phyloP scores from a whole-genome alignment of 345 rosid species.

The Eucalyptus leucophloia region DNA sequence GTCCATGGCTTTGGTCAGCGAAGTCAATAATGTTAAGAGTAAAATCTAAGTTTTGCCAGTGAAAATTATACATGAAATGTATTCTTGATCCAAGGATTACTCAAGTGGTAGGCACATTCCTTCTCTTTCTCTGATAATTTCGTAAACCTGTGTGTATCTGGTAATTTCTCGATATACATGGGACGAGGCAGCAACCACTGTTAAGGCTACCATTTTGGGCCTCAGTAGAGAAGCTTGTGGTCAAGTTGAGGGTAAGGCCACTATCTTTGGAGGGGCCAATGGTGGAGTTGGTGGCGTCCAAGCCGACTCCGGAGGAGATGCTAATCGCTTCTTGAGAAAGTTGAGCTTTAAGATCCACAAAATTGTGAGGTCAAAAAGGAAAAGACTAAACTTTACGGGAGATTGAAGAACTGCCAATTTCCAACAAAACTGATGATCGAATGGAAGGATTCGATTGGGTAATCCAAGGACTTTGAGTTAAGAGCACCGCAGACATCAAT shows the following conservation, averaged over 20 bases:
- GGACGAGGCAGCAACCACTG: too few relatives aligned
- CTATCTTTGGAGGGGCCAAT: neutral
- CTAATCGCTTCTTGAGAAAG: neutral
- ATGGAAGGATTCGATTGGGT: neutral
- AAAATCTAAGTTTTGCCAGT: neutral
- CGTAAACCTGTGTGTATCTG: too few relatives aligned
- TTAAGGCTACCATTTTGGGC: too few relatives aligned
- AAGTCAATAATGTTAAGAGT: neutral
- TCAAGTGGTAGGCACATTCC: neutral
- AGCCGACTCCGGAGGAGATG: too few relatives aligned
- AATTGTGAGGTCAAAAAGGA: neutral
- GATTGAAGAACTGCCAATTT: neutral
- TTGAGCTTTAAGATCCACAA: neutral
- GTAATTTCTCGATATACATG: too few relatives aligned
- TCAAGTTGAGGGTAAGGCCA: too few relatives aligned
- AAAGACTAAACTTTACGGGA: neutral
- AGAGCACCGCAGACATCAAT: too few relatives aligned
- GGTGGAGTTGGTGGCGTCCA: too few relatives aligned
- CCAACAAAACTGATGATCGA: too few relatives aligned
- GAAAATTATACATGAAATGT: neutral
- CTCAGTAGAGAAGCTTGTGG: too few relatives aligned
- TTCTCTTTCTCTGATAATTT: neutral
- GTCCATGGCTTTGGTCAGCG: too few relatives aligned
- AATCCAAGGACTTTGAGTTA: neutral
- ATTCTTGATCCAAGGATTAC: neutral